A percentile compares a stretch with the other conserved stretches of the same genome.
phyloP scores from a whole-genome alignment of 148 eudicot species.

The Silene conica region DNA sequence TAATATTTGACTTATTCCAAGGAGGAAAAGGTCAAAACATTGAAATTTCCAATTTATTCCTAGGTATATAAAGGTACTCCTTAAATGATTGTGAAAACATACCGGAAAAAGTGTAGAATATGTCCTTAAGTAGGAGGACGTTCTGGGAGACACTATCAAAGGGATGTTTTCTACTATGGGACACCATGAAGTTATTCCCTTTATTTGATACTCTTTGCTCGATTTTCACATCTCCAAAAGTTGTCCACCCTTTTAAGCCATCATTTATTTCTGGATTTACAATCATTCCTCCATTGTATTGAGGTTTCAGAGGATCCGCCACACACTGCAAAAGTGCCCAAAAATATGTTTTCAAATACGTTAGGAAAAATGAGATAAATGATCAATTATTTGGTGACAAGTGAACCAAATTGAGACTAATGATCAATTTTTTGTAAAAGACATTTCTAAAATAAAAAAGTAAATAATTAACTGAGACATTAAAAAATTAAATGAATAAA shows the following conservation, averaged over 20 bases:
- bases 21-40: no score
- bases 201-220: slow-evolving; percentile 23
- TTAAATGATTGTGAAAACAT: not conserved
- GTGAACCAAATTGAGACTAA: no score
- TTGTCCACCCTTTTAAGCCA: slow-evolving; percentile 51
- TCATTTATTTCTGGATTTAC: slow-evolving; percentile 45
- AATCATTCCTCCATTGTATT: slow-evolving; percentile 59
- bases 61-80: no score
- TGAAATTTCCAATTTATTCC: no score
- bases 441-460: no score
- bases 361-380: no score
- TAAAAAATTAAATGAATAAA: no score
- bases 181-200: slow-evolving; percentile 48
- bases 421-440: no score
- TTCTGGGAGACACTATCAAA: slow-evolving; percentile 44
- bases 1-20: no score
- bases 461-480: no score
- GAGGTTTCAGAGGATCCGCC: slow-evolving; percentile 43
- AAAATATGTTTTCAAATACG: no score
- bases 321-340: slow-evolving; percentile 42
- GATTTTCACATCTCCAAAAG: slow-evolving; percentile 36
- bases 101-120: slow-evolving; percentile 53
- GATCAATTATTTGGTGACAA: no score
- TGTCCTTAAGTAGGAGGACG: slow-evolving; percentile 30
- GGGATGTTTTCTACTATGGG: slow-evolving; percentile 29